A percentile compares a stretch with the other conserved stretches of the same genome.
phyloP scores from a whole-genome alignment of 495 filamentous ascomycete species.

The Podospora bellae-mahoneyi region DNA sequence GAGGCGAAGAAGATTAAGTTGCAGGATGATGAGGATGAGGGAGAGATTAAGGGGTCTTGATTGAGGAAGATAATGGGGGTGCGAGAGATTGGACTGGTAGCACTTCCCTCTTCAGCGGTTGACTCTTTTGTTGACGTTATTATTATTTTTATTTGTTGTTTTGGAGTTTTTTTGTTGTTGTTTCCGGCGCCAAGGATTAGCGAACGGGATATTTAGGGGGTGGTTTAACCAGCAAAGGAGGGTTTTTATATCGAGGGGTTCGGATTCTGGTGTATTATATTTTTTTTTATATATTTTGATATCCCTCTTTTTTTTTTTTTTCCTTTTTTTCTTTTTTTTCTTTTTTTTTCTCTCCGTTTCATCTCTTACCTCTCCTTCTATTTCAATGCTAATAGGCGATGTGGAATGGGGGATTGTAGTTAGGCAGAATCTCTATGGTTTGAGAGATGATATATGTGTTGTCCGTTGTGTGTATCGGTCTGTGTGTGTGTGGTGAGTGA shows the following conservation, averaged over 20 bases:
- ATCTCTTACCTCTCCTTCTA: not conserved
- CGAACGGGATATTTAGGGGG: not conserved
- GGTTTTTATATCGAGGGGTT: not conserved
- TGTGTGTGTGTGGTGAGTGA: too few relatives aligned
- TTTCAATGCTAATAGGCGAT: not conserved
- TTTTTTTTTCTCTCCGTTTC: not conserved
- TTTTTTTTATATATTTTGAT: not conserved
- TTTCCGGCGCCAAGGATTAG: not conserved
- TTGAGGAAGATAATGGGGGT: not conserved
- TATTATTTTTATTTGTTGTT: not conserved
- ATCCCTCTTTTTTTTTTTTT: not conserved
- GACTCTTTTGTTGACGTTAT: not conserved
- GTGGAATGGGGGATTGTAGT: not conserved
- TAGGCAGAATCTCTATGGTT: not conserved
- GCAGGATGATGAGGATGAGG: conserved; percentile 23
- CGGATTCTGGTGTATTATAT: not conserved
- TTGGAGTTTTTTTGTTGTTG: not conserved
- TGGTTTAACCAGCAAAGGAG: not conserved
- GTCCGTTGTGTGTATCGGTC: too few relatives aligned
- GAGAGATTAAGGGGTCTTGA: conserved; percentile 23
- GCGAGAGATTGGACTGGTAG: not conserved
- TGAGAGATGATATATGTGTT: too few relatives aligned
- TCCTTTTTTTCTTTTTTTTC: not conserved
- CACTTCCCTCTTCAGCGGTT: not conserved
- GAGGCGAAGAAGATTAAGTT: conserved; percentile 20